Evolutionary conservation across 1,284 basidiomycete species (phyloP).

Genomic region (Ustilago bromivora): DNA sequence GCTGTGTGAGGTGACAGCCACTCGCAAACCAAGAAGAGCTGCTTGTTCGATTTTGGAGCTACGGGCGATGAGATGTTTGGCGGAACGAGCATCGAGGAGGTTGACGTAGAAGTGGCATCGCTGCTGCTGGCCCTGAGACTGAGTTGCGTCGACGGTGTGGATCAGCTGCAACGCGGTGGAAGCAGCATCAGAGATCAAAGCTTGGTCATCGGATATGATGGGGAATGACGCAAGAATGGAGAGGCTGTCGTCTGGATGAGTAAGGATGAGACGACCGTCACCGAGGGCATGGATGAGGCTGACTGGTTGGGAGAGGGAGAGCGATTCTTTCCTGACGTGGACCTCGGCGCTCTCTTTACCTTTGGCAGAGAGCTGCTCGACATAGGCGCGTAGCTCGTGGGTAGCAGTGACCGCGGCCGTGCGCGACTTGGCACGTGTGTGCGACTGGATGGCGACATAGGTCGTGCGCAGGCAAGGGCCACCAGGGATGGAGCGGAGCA

Average conservation of each 20-base stretch:
- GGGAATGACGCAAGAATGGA: slow-evolving; percentile 24
- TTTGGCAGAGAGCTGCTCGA: slow-evolving; percentile 49
- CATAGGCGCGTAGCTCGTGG: slow-evolving; percentile 36
- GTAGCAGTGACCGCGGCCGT: slow-evolving; percentile 20
- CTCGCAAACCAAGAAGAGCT: slow-evolving; percentile 32
- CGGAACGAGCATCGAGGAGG: slow-evolving; percentile 33
- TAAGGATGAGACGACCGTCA: slow-evolving; percentile 38
- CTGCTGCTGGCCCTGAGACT: slow-evolving; percentile 10
- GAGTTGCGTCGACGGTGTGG: slow-evolving; percentile 19
- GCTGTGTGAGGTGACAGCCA: slow-evolving; percentile 29
- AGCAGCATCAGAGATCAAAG: slow-evolving; percentile 14
- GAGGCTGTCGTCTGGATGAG: slow-evolving; percentile 42
- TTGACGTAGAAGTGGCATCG: slow-evolving; percentile 38
- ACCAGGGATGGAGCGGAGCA: slow-evolving; percentile 30
- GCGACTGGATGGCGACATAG: slow-evolving; percentile 35
- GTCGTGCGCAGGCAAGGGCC: slow-evolving; percentile 39
- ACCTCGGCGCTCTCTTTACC: slow-evolving; percentile 45
- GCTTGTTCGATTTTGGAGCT: slow-evolving; percentile 36
- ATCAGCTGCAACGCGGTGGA: slow-evolving; percentile 23
- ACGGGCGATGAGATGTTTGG: slow-evolving; percentile 28
- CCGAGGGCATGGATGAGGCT: slow-evolving; percentile 43
- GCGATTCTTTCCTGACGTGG: slow-evolving; percentile 34
- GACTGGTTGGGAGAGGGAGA: slow-evolving; percentile 26
- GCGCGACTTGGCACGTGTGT: slow-evolving; percentile 20
- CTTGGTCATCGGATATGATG: slow-evolving; percentile 27